Evolutionary conservation across 257 asterid genomes (phyloP), one percentile per base, ranked within the genome.

Genomic region (Nicotiana tabacum): DNA sequence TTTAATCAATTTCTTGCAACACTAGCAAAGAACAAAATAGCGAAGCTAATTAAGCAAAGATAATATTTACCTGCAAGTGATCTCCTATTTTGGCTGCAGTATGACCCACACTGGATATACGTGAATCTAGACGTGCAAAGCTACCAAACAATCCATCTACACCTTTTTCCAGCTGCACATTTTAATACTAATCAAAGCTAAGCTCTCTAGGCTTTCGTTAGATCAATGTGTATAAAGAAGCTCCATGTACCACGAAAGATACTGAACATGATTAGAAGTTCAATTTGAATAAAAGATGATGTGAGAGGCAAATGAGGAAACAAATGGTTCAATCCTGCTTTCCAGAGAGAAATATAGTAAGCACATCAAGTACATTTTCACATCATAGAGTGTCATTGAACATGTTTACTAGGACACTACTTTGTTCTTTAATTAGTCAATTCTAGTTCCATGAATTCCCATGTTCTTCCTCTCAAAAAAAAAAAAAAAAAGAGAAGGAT

Each of bases 31-130:
- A 55, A 77, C 37, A 83, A 64, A 77, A 33, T 32, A 16, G 27
- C 51, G 16, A 6, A 48, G 15, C 7, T 48, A 64, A 43, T 21
- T 17, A 56, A 13, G 35, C n/a, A 6, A 27, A 27, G 27, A 27
- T 51, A 27, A 4, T 13, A 51, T 27, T 74, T 48, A 96, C 99
- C 97, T 94, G 98, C 77, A 96, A 88, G 87, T 93, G 99, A 88
- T 96, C 99, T 55, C 99, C 99, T 21, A 96, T 96, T 92, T 96
- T 96, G 58, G 99, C 99, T 69, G 99, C 99, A 83, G 99, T 96
- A 91, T 96, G 99, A 37, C 99, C 99, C 82, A 94, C 98, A 88
- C 98, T 93, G 37, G 99, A 96, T 87, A 96, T 96, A 32, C 99
- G 99, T 3, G 97, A 90, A 93, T 96, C 99, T 88, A 96, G 85